Percentiles rank a stretch among this genome's conserved stretches.
These are phyloP conservation scores for Logfia minima DNA, from an alignment of 129 eudicot species.

Conservation along the genomic window DNA sequence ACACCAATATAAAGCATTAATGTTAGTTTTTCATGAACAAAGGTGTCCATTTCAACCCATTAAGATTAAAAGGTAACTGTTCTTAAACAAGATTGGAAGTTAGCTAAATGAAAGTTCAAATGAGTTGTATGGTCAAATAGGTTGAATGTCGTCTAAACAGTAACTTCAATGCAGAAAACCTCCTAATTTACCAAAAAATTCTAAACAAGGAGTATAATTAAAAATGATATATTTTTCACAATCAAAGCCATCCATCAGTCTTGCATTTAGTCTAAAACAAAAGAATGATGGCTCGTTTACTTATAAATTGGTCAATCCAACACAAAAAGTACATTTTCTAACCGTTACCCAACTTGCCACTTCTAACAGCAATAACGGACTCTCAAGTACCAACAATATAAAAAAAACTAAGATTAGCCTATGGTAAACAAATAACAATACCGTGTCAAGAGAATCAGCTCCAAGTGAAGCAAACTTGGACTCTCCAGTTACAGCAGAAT, in stretches of 20 bases:
- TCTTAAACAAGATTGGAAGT: too few relatives aligned
- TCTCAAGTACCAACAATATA: neutral
- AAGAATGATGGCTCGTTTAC: neutral
- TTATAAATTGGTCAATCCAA: neutral
- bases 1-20: neutral
- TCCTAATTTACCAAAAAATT: too few relatives aligned
- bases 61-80: neutral
- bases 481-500: constrained; percentile 55
- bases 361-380: neutral
- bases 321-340: neutral
- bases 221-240: neutral
- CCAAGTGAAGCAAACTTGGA: constrained; percentile 77
- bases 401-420: neutral
- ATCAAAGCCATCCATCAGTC: neutral
- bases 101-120: too few relatives aligned
- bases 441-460: constrained; percentile 96
- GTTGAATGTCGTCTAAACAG: neutral
- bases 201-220: too few relatives aligned
- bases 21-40: neutral
- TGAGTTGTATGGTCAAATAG: neutral
- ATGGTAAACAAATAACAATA: constrained; percentile 29
- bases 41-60: neutral
- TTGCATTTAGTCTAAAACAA: neutral
- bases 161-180: too few relatives aligned
- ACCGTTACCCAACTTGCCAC: neutral